Base-by-base conservation (phyloP, 2,329 filamentous ascomycete genomes). In the Aspergillus floridensis region DNA sequence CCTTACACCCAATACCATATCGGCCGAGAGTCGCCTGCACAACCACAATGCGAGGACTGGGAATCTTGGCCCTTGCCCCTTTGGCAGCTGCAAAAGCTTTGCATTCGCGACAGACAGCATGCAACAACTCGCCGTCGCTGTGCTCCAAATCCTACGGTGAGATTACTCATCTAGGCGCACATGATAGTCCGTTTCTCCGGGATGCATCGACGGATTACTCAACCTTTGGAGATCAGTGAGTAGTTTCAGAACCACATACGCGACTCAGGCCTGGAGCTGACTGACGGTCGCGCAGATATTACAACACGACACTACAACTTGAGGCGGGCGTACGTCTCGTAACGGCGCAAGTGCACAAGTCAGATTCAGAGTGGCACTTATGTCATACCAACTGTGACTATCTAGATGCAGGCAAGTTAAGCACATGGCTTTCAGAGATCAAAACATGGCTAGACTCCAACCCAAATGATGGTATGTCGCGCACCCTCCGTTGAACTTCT, bases 61-160 rank as follows among this genome's bases (percentile, higher is more conserved):
- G 62, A 35, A 26, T 73, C n/a, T 64, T 75, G 57, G 63, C 70
- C 14, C 64, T 74, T 48, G 60, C 75, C 29, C 68, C 71, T 14
- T 60, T 70, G 19, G 68, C 63, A 10, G 65, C 68, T 12, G 72
- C 71, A 50, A 68, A 66, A 48, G 63, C 68, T 12, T 51, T 73
- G 32, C 65, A 58, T 56, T 72, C 65, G 61, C 78, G 64, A 60
- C 58, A 74, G 11, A 76, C 75, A 22, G 85, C 87, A 32, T 95
- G 91, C 83, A 95, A 95, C 78, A 93, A 93, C 80, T 92, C 89
- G 0, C 89, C 90, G 0, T 78, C 81, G 48, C 83, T 95, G 46
- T 95, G 91, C 80, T 79, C 77, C 62, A 85, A 85, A 63, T 77
- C 84, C 19, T 95, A 95, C 79, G 87, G 86, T 77, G 86, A 89